Percentiles rank a stretch among this genome's conserved stretches.
These are phyloP conservation scores for Aechmea fasciata DNA, from an alignment of 176 grass and related monocot species.

Conservation along the genomic window DNA sequence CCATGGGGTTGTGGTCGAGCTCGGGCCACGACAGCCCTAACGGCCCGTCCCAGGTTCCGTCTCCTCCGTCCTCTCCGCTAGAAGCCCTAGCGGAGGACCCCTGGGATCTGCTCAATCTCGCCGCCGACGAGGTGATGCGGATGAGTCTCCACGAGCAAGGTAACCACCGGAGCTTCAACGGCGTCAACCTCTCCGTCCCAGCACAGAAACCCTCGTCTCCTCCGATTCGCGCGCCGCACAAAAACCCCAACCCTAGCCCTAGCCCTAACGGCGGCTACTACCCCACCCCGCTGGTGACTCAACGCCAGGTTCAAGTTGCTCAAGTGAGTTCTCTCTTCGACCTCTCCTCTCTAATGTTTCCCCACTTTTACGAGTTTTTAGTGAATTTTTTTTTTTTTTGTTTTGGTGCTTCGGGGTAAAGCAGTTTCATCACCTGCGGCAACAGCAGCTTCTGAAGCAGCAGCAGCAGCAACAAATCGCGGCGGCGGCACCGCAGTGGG, in stretches of 20 bases:
- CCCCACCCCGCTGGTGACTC: slow-evolving; percentile 28
- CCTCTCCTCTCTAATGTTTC: background rate
- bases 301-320: slow-evolving; percentile 59
- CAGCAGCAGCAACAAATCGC: slow-evolving; percentile 7
- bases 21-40: slow-evolving; percentile 55
- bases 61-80: slow-evolving; percentile 60
- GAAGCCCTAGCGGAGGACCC: slow-evolving; percentile 40
- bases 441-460: slow-evolving; percentile 60
- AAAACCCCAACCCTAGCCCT: background rate
- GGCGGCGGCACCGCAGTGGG: background rate
- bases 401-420: background rate
- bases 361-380: background rate
- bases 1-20: slow-evolving; percentile 14
- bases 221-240: background rate
- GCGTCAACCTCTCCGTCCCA: background rate
- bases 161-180: background rate
- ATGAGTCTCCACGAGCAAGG: slow-evolving; percentile 33
- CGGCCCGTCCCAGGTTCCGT: slow-evolving; percentile 54
- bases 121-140: slow-evolving; percentile 49
- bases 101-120: slow-evolving; percentile 55
- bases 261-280: slow-evolving; percentile 25
- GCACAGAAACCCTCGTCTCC: slow-evolving; percentile 24
- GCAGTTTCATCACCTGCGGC: slow-evolving; percentile 72
- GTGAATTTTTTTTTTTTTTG: background rate
- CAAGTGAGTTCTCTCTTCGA: slow-evolving; percentile 27